Base-by-base conservation (phyloP, 176 grass and related monocot species). In the Lolium multiflorum region DNA sequence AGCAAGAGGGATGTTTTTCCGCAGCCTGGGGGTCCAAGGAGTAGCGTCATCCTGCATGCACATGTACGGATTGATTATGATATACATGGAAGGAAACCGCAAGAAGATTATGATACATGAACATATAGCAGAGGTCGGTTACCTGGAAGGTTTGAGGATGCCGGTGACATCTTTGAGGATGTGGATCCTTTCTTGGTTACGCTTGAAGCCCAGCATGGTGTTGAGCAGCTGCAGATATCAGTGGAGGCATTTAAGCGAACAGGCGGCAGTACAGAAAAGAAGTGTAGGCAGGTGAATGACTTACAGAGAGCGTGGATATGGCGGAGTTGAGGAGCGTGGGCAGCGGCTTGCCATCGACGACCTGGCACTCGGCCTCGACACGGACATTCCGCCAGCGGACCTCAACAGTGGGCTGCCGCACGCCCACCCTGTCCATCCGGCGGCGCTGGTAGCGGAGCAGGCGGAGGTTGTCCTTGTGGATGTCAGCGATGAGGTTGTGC, bases 381-480 rank as follows among this genome's bases (percentile, higher is more conserved):
- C 28, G 25, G 14, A 94, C 48, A 66, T 89, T 72, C 46, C 71
- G 62, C 84, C 88, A 94, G 13, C 84, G 81, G 35, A 94, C 89
- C 84, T 94, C 89, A 50, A 92, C 88, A 4, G 89, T 92, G n/a
- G 92, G 84, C 66, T 81, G 71, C 21, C 83, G 74, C 20, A 94
- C 92, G 82, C 85, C 84, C 60, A 93, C 91, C 79, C 88, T 78
- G 64, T 94, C 92, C 81, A 95, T 94, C 48, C 95, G 83, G 25
- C 66, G 72, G 31, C 92, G 93, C 88, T 94, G 95, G 84, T 95
- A 84, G 18, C 85, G 78, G 70, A 97, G 86, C 79, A 97, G 73
- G 9, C 48, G 91, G 65, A 91, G 83, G 82, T 97, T 94, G 50
- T 97, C 90, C 2, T 74, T 58, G 16, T 79, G 81, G 31, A 94